phyloP scores from a whole-genome alignment of 2,329 filamentous ascomycete genomes.

The Trichothecium sympodiale region DNA sequence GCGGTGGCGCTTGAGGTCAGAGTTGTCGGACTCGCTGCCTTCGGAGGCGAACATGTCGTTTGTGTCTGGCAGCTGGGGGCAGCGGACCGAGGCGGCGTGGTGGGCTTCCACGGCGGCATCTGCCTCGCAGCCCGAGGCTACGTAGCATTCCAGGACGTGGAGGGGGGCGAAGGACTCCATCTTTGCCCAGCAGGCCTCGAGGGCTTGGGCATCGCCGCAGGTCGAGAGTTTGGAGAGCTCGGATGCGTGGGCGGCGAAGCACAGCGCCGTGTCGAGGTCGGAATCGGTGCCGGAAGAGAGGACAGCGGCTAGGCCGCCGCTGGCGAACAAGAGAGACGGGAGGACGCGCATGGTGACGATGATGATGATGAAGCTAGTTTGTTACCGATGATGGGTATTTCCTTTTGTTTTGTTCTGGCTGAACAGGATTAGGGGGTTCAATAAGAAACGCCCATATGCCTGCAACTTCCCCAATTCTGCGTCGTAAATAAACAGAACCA shows the following conservation, averaged over 20 bases:
- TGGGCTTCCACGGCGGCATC: constrained; percentile 18
- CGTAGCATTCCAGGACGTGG: constrained; percentile 27
- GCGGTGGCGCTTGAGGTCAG: constrained; percentile 6
- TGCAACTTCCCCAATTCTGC: no score
- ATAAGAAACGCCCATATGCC: no score
- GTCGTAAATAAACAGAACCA: constrained; percentile 1
- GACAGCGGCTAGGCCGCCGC: constrained; percentile 19
- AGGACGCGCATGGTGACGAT: constrained; percentile 17
- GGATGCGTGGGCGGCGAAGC: constrained; percentile 25
- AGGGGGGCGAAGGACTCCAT: constrained; percentile 17
- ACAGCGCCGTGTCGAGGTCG: constrained; percentile 14
- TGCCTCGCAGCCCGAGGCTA: constrained; percentile 21
- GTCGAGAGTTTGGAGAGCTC: constrained; percentile 27
- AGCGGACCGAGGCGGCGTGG: constrained; percentile 17
- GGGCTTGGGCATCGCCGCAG: constrained; percentile 31
- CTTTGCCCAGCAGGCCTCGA: constrained; percentile 30
- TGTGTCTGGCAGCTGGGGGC: constrained; percentile 9
- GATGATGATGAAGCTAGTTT: no score
- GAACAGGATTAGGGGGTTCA: no score
- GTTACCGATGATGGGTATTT: not conserved
- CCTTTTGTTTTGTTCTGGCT: not conserved
- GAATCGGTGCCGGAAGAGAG: constrained; percentile 12
- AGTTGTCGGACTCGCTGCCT: constrained; percentile 3
- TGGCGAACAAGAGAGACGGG: constrained; percentile 21
- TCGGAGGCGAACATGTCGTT: constrained; percentile 11